These are phyloP conservation scores for Copromyces sp. DNA, from an alignment of 495 filamentous ascomycete genomes.

Conservation along the genomic window DNA sequence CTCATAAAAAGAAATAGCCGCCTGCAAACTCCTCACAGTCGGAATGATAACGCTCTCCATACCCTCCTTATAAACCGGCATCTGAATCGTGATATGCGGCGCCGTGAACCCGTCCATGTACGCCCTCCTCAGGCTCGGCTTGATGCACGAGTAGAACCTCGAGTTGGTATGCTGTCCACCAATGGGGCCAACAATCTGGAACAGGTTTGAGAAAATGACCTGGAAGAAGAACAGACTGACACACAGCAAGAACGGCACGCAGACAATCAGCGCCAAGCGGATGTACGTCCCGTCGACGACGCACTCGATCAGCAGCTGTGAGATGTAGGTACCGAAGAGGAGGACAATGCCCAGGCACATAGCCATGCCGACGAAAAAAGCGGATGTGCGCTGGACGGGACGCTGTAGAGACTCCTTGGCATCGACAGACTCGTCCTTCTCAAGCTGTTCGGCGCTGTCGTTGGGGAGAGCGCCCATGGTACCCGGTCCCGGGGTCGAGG, in stretches of 20 bases:
- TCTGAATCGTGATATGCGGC: slow-evolving; percentile 57
- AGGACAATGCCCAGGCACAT: slow-evolving; percentile 46
- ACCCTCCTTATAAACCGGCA: slow-evolving; percentile 60
- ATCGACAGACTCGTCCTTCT: slow-evolving; percentile 57
- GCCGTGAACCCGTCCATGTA: slow-evolving; percentile 23
- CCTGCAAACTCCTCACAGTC: slow-evolving; percentile 52
- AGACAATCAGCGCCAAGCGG: slow-evolving; percentile 46
- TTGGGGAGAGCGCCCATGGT: slow-evolving; percentile 5
- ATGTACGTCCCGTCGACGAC: slow-evolving; percentile 46
- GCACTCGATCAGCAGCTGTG: slow-evolving; percentile 51
- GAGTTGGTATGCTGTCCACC: slow-evolving; percentile 55
- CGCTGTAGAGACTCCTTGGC: slow-evolving; percentile 46
- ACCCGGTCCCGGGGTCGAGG: slow-evolving; percentile 28
- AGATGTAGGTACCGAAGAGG: slow-evolving; percentile 49
- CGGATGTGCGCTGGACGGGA: slow-evolving; percentile 49
- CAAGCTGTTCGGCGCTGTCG: slow-evolving; percentile 28
- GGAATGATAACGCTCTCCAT: slow-evolving; percentile 49
- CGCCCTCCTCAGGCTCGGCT: slow-evolving; percentile 44
- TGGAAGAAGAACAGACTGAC: slow-evolving; percentile 64
- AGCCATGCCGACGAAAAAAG: slow-evolving; percentile 51
- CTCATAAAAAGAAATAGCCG: slow-evolving; percentile 61
- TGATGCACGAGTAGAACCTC: slow-evolving; percentile 57
- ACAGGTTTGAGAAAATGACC: slow-evolving; percentile 57
- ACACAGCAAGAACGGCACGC: slow-evolving; percentile 57
- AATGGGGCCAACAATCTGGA: slow-evolving; percentile 59